phyloP scores from a whole-genome alignment of 2,329 filamentous ascomycete genomes.

The Cladosporium sp. region DNA sequence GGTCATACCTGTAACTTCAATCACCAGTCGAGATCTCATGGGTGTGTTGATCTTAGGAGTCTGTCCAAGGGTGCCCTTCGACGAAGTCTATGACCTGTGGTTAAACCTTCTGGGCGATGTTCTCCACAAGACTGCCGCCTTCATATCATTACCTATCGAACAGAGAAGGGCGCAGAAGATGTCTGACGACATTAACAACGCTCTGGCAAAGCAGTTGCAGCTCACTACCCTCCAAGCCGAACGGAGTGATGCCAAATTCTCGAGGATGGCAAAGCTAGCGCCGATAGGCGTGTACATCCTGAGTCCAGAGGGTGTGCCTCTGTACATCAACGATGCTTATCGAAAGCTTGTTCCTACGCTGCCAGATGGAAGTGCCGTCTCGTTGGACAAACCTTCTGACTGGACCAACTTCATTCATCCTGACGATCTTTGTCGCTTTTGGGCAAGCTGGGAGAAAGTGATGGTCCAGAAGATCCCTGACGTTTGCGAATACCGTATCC shows the following conservation, averaged over 20 bases:
- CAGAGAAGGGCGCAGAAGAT: constrained; percentile 38
- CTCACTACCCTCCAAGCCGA: constrained; percentile 29
- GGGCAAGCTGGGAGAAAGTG: constrained; percentile 17
- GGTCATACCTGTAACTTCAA: constrained; percentile 42
- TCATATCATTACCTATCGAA: constrained; percentile 44
- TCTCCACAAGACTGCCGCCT: constrained; percentile 43
- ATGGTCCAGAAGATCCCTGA: constrained; percentile 16
- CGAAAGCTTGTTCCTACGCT: not conserved
- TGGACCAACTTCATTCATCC: constrained; percentile 17
- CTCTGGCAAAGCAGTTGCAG: constrained; percentile 40
- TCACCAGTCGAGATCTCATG: constrained; percentile 39
- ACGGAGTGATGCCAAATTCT: constrained; percentile 40
- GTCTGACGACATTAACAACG: constrained; percentile 41
- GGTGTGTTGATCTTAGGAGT: constrained; percentile 45
- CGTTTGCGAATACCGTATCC: constrained; percentile 26
- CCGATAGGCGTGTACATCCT: constrained; percentile 43
- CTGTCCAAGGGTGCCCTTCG: constrained; percentile 43
- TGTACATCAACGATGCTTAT: constrained; percentile 32
- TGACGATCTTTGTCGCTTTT: constrained; percentile 16
- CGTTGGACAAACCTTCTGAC: constrained; percentile 28
- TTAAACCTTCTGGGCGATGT: constrained; percentile 41
- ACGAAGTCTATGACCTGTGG: constrained; percentile 44
- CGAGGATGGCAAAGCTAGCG: constrained; percentile 43
- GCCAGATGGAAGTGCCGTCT: constrained; percentile 19
- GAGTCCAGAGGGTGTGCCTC: constrained; percentile 37